Base-by-base conservation (phyloP, 768 basidiomycete genomes). In the Leccinum rimulosum region DNA sequence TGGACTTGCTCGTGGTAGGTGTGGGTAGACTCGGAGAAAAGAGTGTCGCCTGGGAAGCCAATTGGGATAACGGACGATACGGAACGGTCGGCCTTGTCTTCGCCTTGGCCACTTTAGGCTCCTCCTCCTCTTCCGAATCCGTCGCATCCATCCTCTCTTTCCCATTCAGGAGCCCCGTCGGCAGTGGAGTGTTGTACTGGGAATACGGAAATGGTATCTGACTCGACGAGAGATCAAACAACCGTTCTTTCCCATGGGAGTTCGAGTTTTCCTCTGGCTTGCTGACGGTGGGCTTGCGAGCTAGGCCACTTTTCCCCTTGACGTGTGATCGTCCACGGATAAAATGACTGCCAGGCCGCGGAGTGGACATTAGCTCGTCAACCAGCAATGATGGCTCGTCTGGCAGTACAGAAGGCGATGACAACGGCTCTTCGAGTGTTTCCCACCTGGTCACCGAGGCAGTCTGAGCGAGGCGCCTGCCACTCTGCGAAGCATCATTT, bases 201-300 rank as follows among this genome's bases (percentile, higher is more conserved):
- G 84, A 85, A 59, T 82, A 82, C 8, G 82, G 84, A 59, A 83
- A 81, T 0, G 80, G 76, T 38, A 76, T 68, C 65, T 84, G 85
- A 62, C 80, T 86, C 61, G 79, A 77, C 28, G 81, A 75, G 17
- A 74, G 77, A 28, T 84, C 68, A 66, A 88, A 87, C 52, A 85
- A 67, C 15, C 82, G 65, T 53, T 61, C 62, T 36, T 52, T 56
- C 52, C 19, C 53, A 30, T 58, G 52, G 6, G 62, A 51, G 19
- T 7, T 59, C n/a, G 43, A 19, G 10, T 19, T 19, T 43, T 11
- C 43, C 43, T 48, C 31, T 6, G 55, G 56, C 19, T 17, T 50
- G 3, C 22, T 53, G 11, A 12, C 33, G 33, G 33, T 33, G 30
- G 22, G 14, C 35, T 62, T 58, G 22, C 47, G n/a, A 25, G 53